Evolutionary conservation across 306 rosid genomes (phyloP), one percentile per base, ranked within the genome.

Genomic region (Hylodesmum podocarpum): DNA sequence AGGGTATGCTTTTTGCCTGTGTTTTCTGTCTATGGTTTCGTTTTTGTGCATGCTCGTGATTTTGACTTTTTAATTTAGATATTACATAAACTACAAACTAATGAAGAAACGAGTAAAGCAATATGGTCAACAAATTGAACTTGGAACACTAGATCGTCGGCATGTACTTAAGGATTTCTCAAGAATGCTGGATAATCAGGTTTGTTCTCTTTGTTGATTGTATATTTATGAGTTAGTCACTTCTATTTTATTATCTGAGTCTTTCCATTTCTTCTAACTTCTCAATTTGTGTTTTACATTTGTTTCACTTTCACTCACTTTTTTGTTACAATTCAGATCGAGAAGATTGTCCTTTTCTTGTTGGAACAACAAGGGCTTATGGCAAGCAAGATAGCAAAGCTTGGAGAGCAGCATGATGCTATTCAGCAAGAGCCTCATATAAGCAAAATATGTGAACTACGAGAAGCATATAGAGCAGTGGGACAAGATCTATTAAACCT

Each of bases 81-180:
- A 85, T 84, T 93, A 93, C 84, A 90, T 93, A 53, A 93, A 91
- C 77, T 93, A 93, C 83, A 93, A 93, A 65, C 80, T 83, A 49
- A 93, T 93, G 98, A 93, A 93, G 91, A 93, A 91, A 73, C 90
- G 86, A 72, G 93, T 93, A 29, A 91, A 75, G 75, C 89, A 84
- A 11, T 93, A 93, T 84, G 87, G 86, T 34, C 95, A 89, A 66
- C 94, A 93, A 84, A 93, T 91, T 73, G 82, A 93, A 82, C 88
- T 83, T 24, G 98, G 96, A 50, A 77, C 84, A 47, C 91, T 78
- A 79, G 98, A 93, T 81, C 89, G 88, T 18, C 84, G 84, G 43
- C 93, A 89, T 12, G 91, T 93, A 40, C 91, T 93, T 39, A 93
- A 91, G 88, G 98, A 93, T 83, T 93, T 93, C 85, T 93, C 98